These are phyloP conservation scores for Penicillium sclerotigenum DNA, from an alignment of 2,329 filamentous ascomycete species.

Conservation along the genomic window DNA sequence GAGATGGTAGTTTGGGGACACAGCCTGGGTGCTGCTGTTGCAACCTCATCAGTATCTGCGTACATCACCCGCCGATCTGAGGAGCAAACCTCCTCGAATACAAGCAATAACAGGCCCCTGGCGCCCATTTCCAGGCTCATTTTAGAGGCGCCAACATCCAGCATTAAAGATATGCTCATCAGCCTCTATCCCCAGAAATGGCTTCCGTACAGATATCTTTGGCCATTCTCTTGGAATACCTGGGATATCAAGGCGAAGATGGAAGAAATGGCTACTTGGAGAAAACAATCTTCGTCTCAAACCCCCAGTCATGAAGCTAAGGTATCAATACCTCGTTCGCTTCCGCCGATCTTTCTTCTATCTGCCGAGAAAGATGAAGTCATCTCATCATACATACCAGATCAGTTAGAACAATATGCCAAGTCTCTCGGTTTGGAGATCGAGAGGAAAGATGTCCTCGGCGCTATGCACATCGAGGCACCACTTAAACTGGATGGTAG, in stretches of 20 bases:
- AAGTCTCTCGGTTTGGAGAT: conserved; percentile 35
- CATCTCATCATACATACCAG: conserved; percentile 39
- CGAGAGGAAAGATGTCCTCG: conserved; percentile 39
- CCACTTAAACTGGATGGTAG: conserved; percentile 45
- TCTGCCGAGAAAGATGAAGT: conserved; percentile 46
- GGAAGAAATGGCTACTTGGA: conserved; percentile 34
- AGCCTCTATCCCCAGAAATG: conserved; percentile 74
- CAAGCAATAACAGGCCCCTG: neutral
- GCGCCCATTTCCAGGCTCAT: conserved; percentile 51
- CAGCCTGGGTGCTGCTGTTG: conserved; percentile 71
- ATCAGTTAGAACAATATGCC: conserved; percentile 35
- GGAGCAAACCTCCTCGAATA: neutral
- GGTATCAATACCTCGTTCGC: neutral
- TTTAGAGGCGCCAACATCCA: conserved; percentile 73
- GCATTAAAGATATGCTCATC: conserved; percentile 66
- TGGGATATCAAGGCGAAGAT: conserved; percentile 50
- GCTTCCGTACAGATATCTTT: conserved; percentile 72
- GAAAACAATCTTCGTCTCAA: conserved; percentile 3
- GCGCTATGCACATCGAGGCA: conserved; percentile 52
- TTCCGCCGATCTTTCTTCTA: conserved; percentile 40
- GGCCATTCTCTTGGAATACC: conserved; percentile 66
- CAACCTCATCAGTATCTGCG: conserved; percentile 56
- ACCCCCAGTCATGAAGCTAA: neutral
- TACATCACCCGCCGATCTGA: conserved; percentile 31
- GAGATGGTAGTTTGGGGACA: conserved; percentile 69